Base-by-base conservation (phyloP, 768 basidiomycete species). In the Albatrellus ellisii region DNA sequence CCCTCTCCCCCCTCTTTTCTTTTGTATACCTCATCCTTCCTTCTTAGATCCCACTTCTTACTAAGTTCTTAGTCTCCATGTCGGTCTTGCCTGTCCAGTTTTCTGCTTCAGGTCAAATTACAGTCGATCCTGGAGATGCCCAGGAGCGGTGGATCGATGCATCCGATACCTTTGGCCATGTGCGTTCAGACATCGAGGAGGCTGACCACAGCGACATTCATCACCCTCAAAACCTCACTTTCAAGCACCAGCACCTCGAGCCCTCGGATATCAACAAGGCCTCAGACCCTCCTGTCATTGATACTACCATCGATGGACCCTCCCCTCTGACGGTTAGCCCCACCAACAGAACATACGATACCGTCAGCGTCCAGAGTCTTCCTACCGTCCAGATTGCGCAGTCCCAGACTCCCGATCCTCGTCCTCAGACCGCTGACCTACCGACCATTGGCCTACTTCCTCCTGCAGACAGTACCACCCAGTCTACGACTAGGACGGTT, bases 361-460 rank as follows among this genome's bases (percentile, higher is more conserved):
- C 62, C 14, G 66, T 65, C 51, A 82, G 79, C 50, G 58, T 72
- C 4, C 77, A 72, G 46, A 78, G 74, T 48, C 63, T 79, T 50
- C 77, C 79, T 8, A 63, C 62, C 9, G 69, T 69, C 12, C 70
- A 70, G 52, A 67, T 76, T 38, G 58, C 68, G 22, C 47, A 66
- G 61, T 33, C 63, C 57, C 61, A 68, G 10, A 39, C 56, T 18
- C 49, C 59, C 61, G 61, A 2, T 58, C 60, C 1, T 59, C 68
- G 21, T 10, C 34, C 58, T n/a, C 58, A 59, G 36, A 52, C 50
- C 15, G 46, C 55, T 15, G 51, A 54, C 1, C 38, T 50, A 2
- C 32, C 49, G 3, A 52, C 49, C 37, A 41, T 39, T 24, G 43
- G 44, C 34, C 44, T 39, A 26, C 26, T 8, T 22, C 36, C n/a